Evolutionary conservation across 2,329 filamentous ascomycete genomes (phyloP).

Genomic region (Ceratocystis variospora): DNA sequence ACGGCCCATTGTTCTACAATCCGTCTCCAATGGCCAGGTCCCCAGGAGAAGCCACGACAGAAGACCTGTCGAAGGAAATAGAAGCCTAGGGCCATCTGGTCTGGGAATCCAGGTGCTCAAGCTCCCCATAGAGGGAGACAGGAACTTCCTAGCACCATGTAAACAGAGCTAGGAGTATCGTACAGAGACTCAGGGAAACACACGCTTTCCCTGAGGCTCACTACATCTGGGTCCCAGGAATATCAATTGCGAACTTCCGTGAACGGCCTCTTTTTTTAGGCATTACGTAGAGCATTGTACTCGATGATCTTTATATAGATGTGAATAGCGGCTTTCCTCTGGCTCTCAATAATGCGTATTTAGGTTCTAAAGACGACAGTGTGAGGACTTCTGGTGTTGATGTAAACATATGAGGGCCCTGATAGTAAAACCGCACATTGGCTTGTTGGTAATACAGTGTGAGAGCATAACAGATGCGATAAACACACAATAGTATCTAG

Average conservation of each 20-base stretch:
- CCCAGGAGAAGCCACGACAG: too few species aligned
- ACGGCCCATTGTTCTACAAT: conserved; percentile 21
- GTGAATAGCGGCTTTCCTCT: conserved; percentile 25
- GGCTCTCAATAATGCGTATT: conserved; percentile 30
- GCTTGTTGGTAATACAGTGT: conserved; percentile 29
- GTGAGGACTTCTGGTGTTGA: background rate
- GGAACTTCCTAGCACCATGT: too few species aligned
- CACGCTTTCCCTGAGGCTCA: too few species aligned
- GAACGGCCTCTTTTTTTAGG: conserved; percentile 26
- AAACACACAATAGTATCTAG: conserved; percentile 29
- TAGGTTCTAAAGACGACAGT: conserved; percentile 2
- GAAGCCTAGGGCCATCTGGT: too few species aligned
- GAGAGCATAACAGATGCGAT: conserved; percentile 31
- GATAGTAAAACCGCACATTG: conserved; percentile 25
- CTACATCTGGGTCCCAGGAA: background rate
- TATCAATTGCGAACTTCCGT: conserved; percentile 37
- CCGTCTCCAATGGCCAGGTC: too few species aligned
- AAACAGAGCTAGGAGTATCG: too few species aligned
- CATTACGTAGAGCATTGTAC: conserved; percentile 23
- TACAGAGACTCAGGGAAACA: too few species aligned
- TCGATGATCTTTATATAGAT: conserved; percentile 27
- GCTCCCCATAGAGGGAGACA: background rate
- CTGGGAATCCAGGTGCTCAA: conserved; percentile 24
- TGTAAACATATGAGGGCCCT: conserved; percentile 28
- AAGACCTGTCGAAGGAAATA: too few species aligned